These are phyloP conservation scores for Collybiopsis confluens DNA, from an alignment of 768 basidiomycete species.

Conservation along the genomic window DNA sequence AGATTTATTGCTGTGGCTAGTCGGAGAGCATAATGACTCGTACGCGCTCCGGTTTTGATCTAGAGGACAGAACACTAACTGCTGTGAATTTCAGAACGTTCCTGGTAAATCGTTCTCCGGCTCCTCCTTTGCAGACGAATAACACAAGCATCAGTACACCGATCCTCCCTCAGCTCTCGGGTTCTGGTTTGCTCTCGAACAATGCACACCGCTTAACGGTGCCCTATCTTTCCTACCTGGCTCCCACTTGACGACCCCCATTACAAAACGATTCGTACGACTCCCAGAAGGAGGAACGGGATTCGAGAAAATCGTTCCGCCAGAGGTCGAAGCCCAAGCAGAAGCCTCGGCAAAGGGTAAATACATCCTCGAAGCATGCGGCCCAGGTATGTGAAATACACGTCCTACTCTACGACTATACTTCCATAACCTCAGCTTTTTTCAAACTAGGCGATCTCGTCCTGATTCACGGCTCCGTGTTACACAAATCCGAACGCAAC, in stretches of 20 bases:
- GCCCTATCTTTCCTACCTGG: slow-evolving; percentile 89
- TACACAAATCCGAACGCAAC: slow-evolving; percentile 92
- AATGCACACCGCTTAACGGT: slow-evolving; percentile 78
- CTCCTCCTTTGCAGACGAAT: not conserved
- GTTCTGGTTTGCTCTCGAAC: slow-evolving; percentile 94
- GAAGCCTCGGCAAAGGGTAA: slow-evolving; percentile 31
- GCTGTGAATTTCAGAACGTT: slow-evolving; percentile 50
- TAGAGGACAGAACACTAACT: not conserved
- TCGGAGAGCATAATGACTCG: slow-evolving; percentile 93
- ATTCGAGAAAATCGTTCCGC: slow-evolving; percentile 59
- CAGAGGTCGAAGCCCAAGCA: slow-evolving; percentile 29
- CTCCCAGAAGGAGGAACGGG: slow-evolving; percentile 75
- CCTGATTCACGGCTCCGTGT: slow-evolving; percentile 87
- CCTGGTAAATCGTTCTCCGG: slow-evolving; percentile 41
- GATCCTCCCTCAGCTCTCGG: slow-evolving; percentile 89
- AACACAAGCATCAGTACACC: slow-evolving; percentile 60
- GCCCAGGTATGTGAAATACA: slow-evolving; percentile 49
- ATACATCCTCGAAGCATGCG: slow-evolving; percentile 68
- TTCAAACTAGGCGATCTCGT: slow-evolving; percentile 71
- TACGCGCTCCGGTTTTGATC: slow-evolving; percentile 33
- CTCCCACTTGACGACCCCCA: slow-evolving; percentile 71
- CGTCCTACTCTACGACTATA: not conserved
- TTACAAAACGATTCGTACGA: slow-evolving; percentile 85
- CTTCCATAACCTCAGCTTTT: not conserved
- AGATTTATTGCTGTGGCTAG: slow-evolving; percentile 30